A percentile compares a stretch with the other conserved stretches of the same genome.
Conservation (phyloP, 2,329 filamentous ascomycete genomes). For the Alternaria ethzedia region DNA sequence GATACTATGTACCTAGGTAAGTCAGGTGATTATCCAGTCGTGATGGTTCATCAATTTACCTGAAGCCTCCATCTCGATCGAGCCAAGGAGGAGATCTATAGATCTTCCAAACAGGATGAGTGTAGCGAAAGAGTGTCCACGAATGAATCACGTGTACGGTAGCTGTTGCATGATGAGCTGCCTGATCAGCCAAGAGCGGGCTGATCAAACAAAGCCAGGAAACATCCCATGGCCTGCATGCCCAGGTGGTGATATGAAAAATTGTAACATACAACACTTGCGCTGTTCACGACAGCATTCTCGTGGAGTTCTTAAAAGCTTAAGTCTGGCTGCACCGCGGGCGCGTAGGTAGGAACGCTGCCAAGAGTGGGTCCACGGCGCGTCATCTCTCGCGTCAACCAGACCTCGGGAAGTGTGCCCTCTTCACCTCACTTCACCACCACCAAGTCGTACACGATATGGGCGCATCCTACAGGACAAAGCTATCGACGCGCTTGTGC, state of each 20-base stretch:
- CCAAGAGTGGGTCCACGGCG: not conserved
- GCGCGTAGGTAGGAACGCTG: not conserved
- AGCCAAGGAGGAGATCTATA: not conserved
- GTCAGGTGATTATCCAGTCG: not conserved
- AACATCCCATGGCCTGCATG: not conserved
- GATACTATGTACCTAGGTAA: not conserved
- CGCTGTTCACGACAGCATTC: not conserved
- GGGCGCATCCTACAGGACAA: not conserved
- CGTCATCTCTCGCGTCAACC: conserved; percentile 1
- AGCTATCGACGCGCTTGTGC: not conserved
- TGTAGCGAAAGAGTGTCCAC: not conserved
- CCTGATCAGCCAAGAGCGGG: not conserved
- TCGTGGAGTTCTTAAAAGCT: not conserved
- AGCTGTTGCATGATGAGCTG: not conserved
- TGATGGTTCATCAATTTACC: not conserved
- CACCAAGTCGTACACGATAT: not conserved
- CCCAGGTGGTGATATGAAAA: not conserved
- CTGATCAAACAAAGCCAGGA: not conserved
- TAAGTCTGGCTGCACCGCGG: not conserved
- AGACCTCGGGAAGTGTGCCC: not conserved
- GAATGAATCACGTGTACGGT: not conserved
- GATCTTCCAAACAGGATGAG: not conserved
- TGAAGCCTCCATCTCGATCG: not conserved
- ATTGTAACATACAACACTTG: not conserved
- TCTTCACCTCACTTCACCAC: not conserved